Base-by-base conservation (phyloP, 2,329 filamentous ascomycete species). In the Alternaria conjuncta region DNA sequence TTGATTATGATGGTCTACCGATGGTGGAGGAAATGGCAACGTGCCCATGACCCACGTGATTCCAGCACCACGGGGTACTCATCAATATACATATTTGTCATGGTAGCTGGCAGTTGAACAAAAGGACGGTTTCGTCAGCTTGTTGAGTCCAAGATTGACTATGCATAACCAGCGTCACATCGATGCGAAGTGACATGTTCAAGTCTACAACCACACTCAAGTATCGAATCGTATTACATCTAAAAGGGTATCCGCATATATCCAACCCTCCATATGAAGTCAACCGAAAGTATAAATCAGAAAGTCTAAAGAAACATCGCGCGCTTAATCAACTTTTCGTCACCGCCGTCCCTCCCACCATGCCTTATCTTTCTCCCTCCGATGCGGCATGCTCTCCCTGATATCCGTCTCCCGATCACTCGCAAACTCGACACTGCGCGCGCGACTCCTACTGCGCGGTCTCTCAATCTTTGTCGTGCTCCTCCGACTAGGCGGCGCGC, bases 301-400 rank as follows among this genome's bases (percentile, higher is more conserved):
- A 41, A 18, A 18, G 36, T 41, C 36, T 41, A 41, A 26, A 13
- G 54, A 21, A 25, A 23, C 5, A 45, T 10, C n/a, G 11, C 50
- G 30, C 46, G 44, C 13, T 47, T 12, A 13, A 58, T 23, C 20
- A 57, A 47, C 50, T 54, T 53, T 55, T 43, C 32, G 11, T 20
- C 11, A 60, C 55, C 66, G 41, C 55, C 69, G 60, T 26, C 73
- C 75, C 60, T 79, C 77, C 75, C 76, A 79, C 77, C 77, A 79
- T 56, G 77, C 71, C 64, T 67, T 71, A 57, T 75, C 74, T 59
- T 75, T 79, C 21, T 71, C 68, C 50, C 72, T 60, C 13, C 75
- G 60, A 72, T 79, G 77, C 61, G 77, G 77, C 77, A 79, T 78
- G 21, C 26, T 65, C 50, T 76, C 75, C 21, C 75, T 57, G 45